Evolutionary conservation across 2,329 filamentous ascomycete species (phyloP), one percentile per base, ranked within the genome.

Genomic region (Exophiala alcalophila): DNA sequence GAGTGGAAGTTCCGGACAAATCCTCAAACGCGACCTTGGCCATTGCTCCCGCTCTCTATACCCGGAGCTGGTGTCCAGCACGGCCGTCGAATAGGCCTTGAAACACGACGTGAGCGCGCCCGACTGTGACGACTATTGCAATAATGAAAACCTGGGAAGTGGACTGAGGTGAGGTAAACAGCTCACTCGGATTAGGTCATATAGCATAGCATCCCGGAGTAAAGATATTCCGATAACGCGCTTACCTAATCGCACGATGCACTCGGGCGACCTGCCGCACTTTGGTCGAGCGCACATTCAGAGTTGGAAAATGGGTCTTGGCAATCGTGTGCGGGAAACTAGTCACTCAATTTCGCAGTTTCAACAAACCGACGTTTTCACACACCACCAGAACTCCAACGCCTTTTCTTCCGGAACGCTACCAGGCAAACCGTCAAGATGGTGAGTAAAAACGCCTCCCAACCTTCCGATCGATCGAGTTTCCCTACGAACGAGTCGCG

Each of bases 1-100:
- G 51, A 14, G 71, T 25, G 50, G 57, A 32, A 45, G 57, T 27
- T 21, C 61, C 61, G 6, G 58, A 59, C 15, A 71, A 58, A 49
- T 72, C 69, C 50, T 59, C 53, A 34, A 57, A 59, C 8, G 45
- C 52, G 21, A 60, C 47, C 33, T 55, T 56, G 12, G 59, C 59
- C 59, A 61, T 61, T 23, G 11, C 20, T 28, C 20, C 24, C 7
- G 19, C 2, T 16, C 16, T 20, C 8, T 7, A 8, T 15, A 10
- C n/a, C n/a, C n/a, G n/a, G n/a, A n/a, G n/a, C n/a, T n/a, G n/a
- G n/a, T n/a, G n/a, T n/a, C n/a, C n/a, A n/a, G n/a, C n/a, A n/a
- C n/a, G n/a, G n/a, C n/a, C n/a, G n/a, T n/a, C n/a, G n/a, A n/a
- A n/a, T n/a, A n/a, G n/a, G n/a, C n/a, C n/a, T n/a, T n/a, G n/a